Base-by-base conservation (phyloP, 352 stramenopile species). In the Globisporangium camurandrum region DNA sequence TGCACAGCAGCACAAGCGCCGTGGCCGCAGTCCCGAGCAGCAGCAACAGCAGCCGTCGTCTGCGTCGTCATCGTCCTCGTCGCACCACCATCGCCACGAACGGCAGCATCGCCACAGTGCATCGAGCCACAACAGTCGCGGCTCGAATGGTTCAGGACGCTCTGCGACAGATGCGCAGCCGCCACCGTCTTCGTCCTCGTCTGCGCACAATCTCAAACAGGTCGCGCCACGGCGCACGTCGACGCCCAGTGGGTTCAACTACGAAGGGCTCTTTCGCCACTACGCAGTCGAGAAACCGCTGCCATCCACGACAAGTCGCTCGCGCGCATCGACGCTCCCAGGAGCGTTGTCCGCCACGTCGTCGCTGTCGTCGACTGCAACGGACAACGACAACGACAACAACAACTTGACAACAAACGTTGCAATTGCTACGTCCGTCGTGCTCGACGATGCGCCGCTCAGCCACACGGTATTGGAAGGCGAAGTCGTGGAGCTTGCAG, bases 241-340 rank as follows among this genome's bases (percentile, higher is more conserved):
- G 37, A 45, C 26, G 41, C 14, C 12, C 16, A 24, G 62, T 6
- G 49, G 33, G 3, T 71, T 67, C 39, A 80, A 80, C 41, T 80
- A 80, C 54, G 69, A 76, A 19, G 62, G 45, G 19, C 41, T 80
- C 0, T 60, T 80, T 26, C 60, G 59, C 17, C 62, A 69, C 37
- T 67, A 64, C 28, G 57, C 60, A 23, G 26, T 23, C 9, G 24
- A 54, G 26, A 54, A 46, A 22, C 36, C 36, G 8, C 14, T 26
- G 24, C n/a, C n/a, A n/a, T n/a, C n/a, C n/a, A n/a, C n/a, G n/a
- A 26, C 36, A 4, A 45, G 17, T 8, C 38, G 48, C 38, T 24
- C n/a, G n/a, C 48, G 48, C 24, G 48, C 48, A 14, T 54, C 27
- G 17, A 54, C 48, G 19, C 26, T 54, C n/a, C 48, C 48, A 9